A percentile compares a stretch with the other conserved stretches of the same genome.
These are phyloP conservation scores for Termitomyces sp. DNA, from an alignment of 768 basidiomycete species.

Conservation along the genomic window DNA sequence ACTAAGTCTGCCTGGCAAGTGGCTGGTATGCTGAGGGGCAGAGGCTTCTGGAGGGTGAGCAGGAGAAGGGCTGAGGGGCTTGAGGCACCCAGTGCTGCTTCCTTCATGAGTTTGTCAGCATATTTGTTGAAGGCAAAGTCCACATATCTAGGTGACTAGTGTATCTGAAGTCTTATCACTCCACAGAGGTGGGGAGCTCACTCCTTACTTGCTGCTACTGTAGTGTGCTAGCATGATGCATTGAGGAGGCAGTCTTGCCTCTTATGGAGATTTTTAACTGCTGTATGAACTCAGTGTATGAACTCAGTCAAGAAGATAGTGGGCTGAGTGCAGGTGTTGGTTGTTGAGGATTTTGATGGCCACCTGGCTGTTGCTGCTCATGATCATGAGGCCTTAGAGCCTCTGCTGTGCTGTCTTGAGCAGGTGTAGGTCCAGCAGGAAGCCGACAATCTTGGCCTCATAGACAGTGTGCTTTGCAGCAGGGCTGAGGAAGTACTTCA, in stretches of 20 bases:
- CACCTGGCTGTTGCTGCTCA: too few species aligned
- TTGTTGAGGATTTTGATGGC: too few species aligned
- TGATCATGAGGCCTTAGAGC: too few species aligned
- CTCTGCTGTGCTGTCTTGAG: too few species aligned
- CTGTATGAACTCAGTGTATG: too few species aligned
- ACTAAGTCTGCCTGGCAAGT: too few species aligned
- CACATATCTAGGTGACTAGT: conserved; percentile 4
- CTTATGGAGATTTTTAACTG: neutral
- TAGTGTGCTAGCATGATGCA: neutral
- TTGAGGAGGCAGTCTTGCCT: neutral
- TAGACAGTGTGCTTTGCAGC: too few species aligned
- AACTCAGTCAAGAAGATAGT: too few species aligned
- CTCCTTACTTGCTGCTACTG: neutral
- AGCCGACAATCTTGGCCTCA: too few species aligned
- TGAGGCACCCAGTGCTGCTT: neutral
- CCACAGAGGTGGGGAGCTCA: neutral
- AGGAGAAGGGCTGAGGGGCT: neutral
- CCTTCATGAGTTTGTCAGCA: conserved; percentile 1
- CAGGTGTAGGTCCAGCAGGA: too few species aligned
- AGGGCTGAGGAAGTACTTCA: too few species aligned
- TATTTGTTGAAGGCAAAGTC: conserved; percentile 4
- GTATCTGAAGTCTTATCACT: neutral
- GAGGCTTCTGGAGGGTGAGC: neutral
- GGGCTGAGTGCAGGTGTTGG: too few species aligned
- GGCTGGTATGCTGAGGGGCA: conserved; percentile 13